phyloP scores from a whole-genome alignment of 1,284 basidiomycete species.

The Ceratobasidium theobromae region DNA sequence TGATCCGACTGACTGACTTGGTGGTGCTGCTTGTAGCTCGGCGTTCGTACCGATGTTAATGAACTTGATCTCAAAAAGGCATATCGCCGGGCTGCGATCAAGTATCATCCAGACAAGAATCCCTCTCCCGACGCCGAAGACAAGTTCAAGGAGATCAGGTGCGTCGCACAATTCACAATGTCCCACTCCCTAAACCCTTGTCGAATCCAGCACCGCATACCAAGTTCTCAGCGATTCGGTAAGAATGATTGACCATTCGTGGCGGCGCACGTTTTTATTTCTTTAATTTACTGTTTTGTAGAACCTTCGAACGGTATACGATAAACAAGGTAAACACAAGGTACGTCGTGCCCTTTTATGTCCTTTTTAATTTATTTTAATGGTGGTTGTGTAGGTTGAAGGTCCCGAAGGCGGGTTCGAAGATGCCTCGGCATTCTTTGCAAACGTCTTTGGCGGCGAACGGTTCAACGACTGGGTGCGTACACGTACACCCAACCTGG shows the following conservation, averaged over 20 bases:
- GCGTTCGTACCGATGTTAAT: constrained; percentile 53
- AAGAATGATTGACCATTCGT: constrained; percentile 41
- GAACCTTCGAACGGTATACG: constrained; percentile 89
- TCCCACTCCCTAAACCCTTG: constrained; percentile 27
- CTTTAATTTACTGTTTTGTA: constrained; percentile 43
- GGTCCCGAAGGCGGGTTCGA: constrained; percentile 73
- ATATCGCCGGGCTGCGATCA: constrained; percentile 93
- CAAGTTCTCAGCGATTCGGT: constrained; percentile 84
- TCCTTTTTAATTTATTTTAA: background rate
- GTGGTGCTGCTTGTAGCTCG: constrained; percentile 44
- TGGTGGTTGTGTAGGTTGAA: constrained; percentile 53
- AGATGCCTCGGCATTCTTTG: constrained; percentile 88
- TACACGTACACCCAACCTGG: constrained; percentile 38
- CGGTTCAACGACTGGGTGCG: constrained; percentile 82
- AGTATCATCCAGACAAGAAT: constrained; percentile 96
- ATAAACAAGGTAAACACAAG: constrained; percentile 91
- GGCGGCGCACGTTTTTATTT: background rate
- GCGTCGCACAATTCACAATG: constrained; percentile 38
- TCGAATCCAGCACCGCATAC: constrained; percentile 74
- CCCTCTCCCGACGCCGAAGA: constrained; percentile 82
- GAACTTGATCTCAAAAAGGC: constrained; percentile 91
- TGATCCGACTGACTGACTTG: too few species aligned
- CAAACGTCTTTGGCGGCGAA: constrained; percentile 89
- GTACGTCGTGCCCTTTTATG: constrained; percentile 46
- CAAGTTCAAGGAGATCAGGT: constrained; percentile 94